These are phyloP conservation scores for Phytophthora colocasiae DNA, from an alignment of 352 stramenopile species.

Conservation along the genomic window DNA sequence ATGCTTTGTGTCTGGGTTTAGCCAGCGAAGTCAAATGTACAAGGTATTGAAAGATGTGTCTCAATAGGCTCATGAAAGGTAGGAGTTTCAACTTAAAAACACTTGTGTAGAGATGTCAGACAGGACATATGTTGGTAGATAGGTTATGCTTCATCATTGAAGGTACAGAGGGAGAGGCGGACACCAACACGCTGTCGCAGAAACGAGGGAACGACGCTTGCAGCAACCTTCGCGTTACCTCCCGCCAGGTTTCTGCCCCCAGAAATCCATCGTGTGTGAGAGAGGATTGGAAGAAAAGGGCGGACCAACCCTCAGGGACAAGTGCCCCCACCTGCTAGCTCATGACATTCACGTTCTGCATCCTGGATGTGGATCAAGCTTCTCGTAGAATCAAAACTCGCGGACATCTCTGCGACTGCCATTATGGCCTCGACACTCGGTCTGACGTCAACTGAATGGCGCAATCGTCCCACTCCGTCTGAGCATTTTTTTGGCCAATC, in stretches of 20 bases:
- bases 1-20: conserved; percentile 28
- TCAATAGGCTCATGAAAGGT: background rate
- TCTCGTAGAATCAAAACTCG: no score
- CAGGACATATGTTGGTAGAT: background rate
- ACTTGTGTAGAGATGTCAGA: background rate
- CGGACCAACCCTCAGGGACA: conserved; percentile 22
- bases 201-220: conserved; percentile 42
- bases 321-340: conserved; percentile 9
- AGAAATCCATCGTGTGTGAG: conserved; percentile 21
- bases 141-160: conserved; percentile 7
- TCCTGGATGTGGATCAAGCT: no score
- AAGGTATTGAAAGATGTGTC: background rate
- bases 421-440: conserved; percentile 15
- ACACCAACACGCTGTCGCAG: conserved; percentile 33
- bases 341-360: no score
- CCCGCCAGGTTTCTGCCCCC: conserved; percentile 12
- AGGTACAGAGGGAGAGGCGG: conserved; percentile 28
- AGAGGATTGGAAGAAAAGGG: conserved; percentile 39
- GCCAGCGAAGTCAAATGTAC: background rate
- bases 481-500: conserved; percentile 27
- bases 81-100: background rate
- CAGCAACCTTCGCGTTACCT: conserved; percentile 25
- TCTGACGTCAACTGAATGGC: conserved; percentile 39
- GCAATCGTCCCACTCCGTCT: conserved; percentile 35
- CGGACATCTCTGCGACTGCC: no score